Conservation (phyloP, 2,329 filamentous ascomycete species). For the Balansia obtecta region DNA sequence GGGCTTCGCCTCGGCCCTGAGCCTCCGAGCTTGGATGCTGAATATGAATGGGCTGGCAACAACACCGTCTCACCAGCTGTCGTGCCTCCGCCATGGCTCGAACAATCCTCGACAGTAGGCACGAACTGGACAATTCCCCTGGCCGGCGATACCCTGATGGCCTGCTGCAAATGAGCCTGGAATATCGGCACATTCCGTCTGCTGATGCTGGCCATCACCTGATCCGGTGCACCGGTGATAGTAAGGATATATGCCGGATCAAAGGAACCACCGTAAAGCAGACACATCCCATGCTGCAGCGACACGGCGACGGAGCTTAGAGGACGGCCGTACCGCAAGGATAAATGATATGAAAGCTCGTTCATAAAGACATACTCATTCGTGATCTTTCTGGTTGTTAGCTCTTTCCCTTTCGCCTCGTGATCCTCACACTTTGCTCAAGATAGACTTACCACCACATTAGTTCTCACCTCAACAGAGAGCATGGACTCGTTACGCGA, state of each 20-base stretch:
- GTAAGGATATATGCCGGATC: constrained; percentile 71
- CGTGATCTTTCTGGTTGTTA: constrained; percentile 40
- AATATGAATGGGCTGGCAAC: background rate
- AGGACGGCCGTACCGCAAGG: constrained; percentile 62
- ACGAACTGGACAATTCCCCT: constrained; percentile 65
- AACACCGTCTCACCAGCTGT: constrained; percentile 42
- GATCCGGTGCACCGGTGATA: constrained; percentile 55
- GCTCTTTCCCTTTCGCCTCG: background rate
- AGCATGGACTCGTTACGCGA: constrained; percentile 1
- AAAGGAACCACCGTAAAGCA: constrained; percentile 63
- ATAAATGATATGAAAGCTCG: constrained; percentile 60
- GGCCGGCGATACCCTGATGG: constrained; percentile 50
- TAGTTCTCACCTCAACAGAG: constrained; percentile 16
- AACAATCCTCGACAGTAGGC: constrained; percentile 55
- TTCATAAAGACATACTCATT: constrained; percentile 66
- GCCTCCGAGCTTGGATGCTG: background rate
- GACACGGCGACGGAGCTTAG: constrained; percentile 63
- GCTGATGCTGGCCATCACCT: constrained; percentile 64
- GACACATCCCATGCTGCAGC: constrained; percentile 61
- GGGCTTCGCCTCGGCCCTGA: background rate
- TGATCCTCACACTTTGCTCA: background rate
- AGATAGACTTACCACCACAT: constrained; percentile 16
- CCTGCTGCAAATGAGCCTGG: constrained; percentile 61
- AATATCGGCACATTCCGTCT: constrained; percentile 69
- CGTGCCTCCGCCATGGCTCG: constrained; percentile 60